phyloP scores from a whole-genome alignment of 1,139 yeast species.

The Scheffersomyces titani region DNA sequence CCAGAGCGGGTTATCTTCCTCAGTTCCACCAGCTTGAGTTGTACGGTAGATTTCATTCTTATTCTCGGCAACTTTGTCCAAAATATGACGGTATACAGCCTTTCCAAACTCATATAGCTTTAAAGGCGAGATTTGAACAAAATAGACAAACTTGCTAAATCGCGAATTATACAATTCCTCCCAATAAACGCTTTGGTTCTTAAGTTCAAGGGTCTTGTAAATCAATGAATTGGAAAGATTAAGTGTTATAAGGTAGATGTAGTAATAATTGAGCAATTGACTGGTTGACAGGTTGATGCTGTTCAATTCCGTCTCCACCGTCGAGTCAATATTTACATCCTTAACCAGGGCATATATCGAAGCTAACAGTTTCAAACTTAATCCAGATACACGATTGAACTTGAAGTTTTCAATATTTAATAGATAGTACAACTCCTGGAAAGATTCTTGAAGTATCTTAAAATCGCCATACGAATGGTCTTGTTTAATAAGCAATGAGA shows the following conservation, averaged over 20 bases:
- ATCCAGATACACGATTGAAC: slow-evolving; percentile 14
- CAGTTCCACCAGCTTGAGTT: slow-evolving; percentile 8
- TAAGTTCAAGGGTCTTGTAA: slow-evolving; percentile 35
- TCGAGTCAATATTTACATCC: not conserved
- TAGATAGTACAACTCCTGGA: slow-evolving; percentile 25
- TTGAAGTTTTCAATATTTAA: slow-evolving; percentile 26
- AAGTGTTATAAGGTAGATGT: slow-evolving; percentile 25
- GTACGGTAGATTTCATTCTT: not conserved
- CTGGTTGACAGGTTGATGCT: slow-evolving; percentile 8
- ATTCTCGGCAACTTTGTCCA: not conserved
- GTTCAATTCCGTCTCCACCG: not conserved
- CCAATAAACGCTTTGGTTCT: slow-evolving; percentile 42
- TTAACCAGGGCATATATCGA: slow-evolving; percentile 8
- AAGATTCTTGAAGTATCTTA: slow-evolving; percentile 19
- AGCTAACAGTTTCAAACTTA: slow-evolving; percentile 15
- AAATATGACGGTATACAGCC: slow-evolving; percentile 7
- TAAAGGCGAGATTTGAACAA: slow-evolving; percentile 36
- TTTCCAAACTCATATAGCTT: slow-evolving; percentile 17
- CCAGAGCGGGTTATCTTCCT: slow-evolving; percentile 18
- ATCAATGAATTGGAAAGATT: slow-evolving; percentile 36
- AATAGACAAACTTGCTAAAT: slow-evolving; percentile 29
- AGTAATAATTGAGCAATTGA: slow-evolving; percentile 26
- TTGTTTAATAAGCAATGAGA: not conserved
- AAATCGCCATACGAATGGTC: slow-evolving; percentile 6
- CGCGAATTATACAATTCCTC: slow-evolving; percentile 26